phyloP scores from a whole-genome alignment of 176 grass and related monocot species.

The Tuctoria greenei region DNA sequence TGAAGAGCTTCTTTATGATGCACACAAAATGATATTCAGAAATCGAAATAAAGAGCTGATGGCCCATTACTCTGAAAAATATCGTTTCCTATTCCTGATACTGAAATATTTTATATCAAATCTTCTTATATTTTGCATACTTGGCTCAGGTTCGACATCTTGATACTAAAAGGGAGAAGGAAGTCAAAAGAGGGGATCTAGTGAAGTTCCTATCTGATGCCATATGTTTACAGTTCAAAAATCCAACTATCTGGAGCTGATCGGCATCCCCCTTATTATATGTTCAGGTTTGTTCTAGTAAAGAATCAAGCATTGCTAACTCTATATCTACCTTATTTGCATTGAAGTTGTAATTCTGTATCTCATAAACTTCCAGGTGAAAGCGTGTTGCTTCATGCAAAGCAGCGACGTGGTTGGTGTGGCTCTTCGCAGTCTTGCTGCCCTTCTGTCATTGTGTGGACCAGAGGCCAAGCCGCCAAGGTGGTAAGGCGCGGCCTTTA shows the following conservation, averaged over 20 bases:
- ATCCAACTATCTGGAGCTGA: constrained; percentile 79
- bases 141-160: constrained; percentile 76
- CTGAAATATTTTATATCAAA: constrained; percentile 9
- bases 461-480: constrained; percentile 23
- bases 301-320: not conserved
- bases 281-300: constrained; percentile 34
- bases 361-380: constrained; percentile 12
- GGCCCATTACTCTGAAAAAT: not conserved
- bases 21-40: not conserved
- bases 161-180: constrained; percentile 85
- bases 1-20: not conserved
- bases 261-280: constrained; percentile 1
- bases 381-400: constrained; percentile 3
- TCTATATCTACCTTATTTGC: not conserved
- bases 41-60: not conserved
- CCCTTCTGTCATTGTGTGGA: not conserved
- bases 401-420: not conserved
- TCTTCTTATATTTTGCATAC: constrained; percentile 19
- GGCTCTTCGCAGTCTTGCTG: constrained; percentile 15
- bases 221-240: constrained; percentile 82
- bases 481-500: not conserved
- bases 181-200: constrained; percentile 68
- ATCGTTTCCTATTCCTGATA: not conserved
- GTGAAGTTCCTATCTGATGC: constrained; percentile 79
- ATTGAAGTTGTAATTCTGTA: not conserved